Evolutionary conservation across 768 basidiomycete species (phyloP), one percentile per base, ranked within the genome.

Genomic region (Nidularia pulvinata): DNA sequence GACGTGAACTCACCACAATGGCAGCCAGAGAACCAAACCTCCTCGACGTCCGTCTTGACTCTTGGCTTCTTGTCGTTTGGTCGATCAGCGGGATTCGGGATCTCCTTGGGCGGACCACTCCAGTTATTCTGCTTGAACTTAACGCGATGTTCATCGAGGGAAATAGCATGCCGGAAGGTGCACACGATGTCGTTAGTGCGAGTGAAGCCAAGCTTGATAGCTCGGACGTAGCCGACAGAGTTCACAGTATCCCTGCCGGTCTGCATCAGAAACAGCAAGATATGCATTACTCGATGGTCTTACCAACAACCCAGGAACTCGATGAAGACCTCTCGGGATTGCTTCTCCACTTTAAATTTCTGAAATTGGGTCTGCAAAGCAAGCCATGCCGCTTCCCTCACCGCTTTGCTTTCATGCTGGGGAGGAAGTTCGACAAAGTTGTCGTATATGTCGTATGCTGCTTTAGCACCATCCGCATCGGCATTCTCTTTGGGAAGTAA

Each of bases 71-170:
- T 58, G 34, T 66, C 68, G 0, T 67, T 70, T 32, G 6, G n/a
- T 33, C n/a, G n/a, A n/a, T n/a, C n/a, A 52, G 7, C 46, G 25
- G 46, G 46, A n/a, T n/a, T 22, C 7, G 19, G 9, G 10, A 46
- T n/a, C 9, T 46, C 46, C 9, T 46, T 22, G 7, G 7, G 7
- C 46, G 46, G 7, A 10, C 46, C 14, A 46, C 46, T 19, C 46
- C 0, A 54, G 65, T 49, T 74, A 75, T 48, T 78, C 76, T 76
- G 77, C 7, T 71, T 51, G 53, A 77, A 79, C 50, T 75, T 79
- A 44, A 75, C 73, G 3, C 78, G 69, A 22, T 66, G 62, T 47
- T 78, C 77, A 49, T 79, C 78, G n/a, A 79, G 60, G 4, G 78
- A 75, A 10, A 79, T 62, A 1, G 74, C 77, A 58, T 79, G 77